phyloP scores from a whole-genome alignment of 345 rosid species.

The Cochlearia excelsa region DNA sequence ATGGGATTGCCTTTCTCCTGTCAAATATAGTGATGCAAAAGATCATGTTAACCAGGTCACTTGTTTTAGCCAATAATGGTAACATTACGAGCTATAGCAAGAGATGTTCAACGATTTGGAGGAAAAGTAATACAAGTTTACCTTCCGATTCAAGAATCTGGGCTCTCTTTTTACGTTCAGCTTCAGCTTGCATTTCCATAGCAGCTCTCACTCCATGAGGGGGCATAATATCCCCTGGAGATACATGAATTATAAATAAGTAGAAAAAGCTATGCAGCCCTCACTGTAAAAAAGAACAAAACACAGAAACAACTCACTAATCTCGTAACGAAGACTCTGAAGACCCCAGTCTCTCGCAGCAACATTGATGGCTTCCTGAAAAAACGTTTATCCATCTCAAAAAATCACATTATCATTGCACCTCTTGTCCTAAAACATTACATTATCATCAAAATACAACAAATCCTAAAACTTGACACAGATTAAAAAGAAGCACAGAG shows the following conservation, averaged over 20 bases:
- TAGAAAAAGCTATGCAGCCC: conserved; percentile 11
- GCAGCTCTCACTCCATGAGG: conserved; percentile 91
- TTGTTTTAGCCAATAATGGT: conserved; percentile 4
- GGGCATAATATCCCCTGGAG: conserved; percentile 94
- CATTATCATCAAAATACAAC: background rate
- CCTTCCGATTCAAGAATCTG: conserved; percentile 92
- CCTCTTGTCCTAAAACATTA: too few relatives aligned
- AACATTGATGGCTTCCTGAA: conserved; percentile 86
- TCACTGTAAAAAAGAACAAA: background rate
- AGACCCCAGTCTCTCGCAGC: conserved; percentile 97
- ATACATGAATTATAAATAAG: conserved; percentile 24
- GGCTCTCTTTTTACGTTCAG: conserved; percentile 94
- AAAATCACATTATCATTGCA: too few relatives aligned
- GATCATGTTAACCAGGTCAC: too few relatives aligned
- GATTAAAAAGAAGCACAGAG: conserved; percentile 1
- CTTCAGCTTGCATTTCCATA: conserved; percentile 99
- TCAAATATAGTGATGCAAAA: background rate
- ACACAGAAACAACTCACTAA: conserved; percentile 52
- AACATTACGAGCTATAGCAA: conserved; percentile 3
- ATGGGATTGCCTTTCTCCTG: conserved; percentile 45
- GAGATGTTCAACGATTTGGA: too few relatives aligned
- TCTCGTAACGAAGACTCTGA: conserved; percentile 92
- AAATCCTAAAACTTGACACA: background rate
- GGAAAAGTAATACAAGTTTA: conserved; percentile 1
- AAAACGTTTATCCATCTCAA: conserved; percentile 14